Evolutionary conservation across 225 moss, liverwort and hornwort genomes (phyloP).

Genomic region (Ulota crispa): DNA sequence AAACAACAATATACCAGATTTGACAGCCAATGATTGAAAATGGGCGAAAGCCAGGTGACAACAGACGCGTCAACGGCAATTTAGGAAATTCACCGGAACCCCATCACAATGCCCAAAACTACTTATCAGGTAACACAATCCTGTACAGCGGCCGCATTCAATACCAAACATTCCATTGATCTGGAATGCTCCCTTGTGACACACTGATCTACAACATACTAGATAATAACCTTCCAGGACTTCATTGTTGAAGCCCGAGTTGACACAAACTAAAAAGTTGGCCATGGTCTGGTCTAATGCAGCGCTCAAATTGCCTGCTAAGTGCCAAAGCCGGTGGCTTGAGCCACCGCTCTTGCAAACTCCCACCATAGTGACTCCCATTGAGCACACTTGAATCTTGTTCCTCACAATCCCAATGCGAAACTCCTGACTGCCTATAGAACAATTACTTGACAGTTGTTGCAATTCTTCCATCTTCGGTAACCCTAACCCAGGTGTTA

Average conservation of each 20-base stretch:
- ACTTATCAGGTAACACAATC: constrained; percentile 31
- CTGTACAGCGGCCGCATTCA: constrained; percentile 50
- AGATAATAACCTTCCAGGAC: constrained; percentile 25
- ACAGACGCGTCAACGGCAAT: neutral
- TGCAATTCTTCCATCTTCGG: neutral
- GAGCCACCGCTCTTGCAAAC: constrained; percentile 10
- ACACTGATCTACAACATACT: constrained; percentile 38
- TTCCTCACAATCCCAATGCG: constrained; percentile 21
- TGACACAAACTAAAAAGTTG: constrained; percentile 30
- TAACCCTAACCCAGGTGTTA: neutral
- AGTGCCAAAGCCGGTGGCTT: constrained; percentile 19
- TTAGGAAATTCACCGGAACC: constrained; percentile 15
- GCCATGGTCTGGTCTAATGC: constrained; percentile 27
- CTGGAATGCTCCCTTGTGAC: constrained; percentile 42
- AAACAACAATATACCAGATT: constrained; percentile 7
- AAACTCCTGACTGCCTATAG: constrained; percentile 8
- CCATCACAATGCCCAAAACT: constrained; percentile 27
- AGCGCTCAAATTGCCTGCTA: constrained; percentile 35
- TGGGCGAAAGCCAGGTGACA: constrained; percentile 11
- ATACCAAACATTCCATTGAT: constrained; percentile 47
- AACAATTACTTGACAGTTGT: constrained; percentile 20
- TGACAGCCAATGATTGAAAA: constrained; percentile 1
- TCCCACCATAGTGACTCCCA: constrained; percentile 18
- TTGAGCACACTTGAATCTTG: constrained; percentile 21
- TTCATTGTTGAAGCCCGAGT: constrained; percentile 41